Conservation (phyloP, 345 rosid species). For the Syzygium jambos region DNA sequence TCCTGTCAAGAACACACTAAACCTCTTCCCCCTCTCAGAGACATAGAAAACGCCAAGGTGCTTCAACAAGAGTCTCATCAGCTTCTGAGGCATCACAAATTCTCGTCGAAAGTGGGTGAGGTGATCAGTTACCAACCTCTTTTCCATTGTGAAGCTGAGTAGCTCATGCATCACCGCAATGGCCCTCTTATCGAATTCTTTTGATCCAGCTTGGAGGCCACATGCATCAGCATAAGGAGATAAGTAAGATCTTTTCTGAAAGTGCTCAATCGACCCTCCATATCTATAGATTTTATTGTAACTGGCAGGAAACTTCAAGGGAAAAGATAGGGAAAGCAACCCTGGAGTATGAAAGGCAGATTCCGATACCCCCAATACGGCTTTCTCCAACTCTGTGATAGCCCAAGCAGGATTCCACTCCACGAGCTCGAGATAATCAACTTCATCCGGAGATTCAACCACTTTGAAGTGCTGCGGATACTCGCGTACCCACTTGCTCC, state of each 20-base stretch:
- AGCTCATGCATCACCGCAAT: constrained; percentile 82
- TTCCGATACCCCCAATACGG: constrained; percentile 27
- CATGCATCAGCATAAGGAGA: constrained; percentile 81
- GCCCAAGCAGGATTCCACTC: constrained; percentile 84
- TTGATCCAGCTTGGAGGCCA: constrained; percentile 63
- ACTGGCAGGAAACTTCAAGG: constrained; percentile 62
- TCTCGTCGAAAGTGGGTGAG: constrained; percentile 76
- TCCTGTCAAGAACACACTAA: constrained; percentile 47
- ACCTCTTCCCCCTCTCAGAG: constrained; percentile 84
- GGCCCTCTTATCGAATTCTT: constrained; percentile 87
- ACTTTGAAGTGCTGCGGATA: constrained; percentile 63
- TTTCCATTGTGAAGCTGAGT: constrained; percentile 83
- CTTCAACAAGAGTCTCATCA: constrained; percentile 85
- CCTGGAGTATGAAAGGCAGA: constrained; percentile 42
- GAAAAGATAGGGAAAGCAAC: constrained; percentile 62
- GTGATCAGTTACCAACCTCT: constrained; percentile 84
- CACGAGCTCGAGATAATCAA: constrained; percentile 61
- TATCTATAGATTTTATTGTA: constrained; percentile 67
- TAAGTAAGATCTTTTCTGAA: constrained; percentile 66
- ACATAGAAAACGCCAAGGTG: constrained; percentile 87
- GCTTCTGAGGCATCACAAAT: constrained; percentile 83
- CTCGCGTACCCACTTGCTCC: constrained; percentile 53
- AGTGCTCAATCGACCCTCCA: constrained; percentile 73
- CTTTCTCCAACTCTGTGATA: constrained; percentile 76
- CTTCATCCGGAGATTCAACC: constrained; percentile 31